Base-by-base conservation (phyloP, 2,329 filamentous ascomycete genomes). In the Fusarium fracticaudum region DNA sequence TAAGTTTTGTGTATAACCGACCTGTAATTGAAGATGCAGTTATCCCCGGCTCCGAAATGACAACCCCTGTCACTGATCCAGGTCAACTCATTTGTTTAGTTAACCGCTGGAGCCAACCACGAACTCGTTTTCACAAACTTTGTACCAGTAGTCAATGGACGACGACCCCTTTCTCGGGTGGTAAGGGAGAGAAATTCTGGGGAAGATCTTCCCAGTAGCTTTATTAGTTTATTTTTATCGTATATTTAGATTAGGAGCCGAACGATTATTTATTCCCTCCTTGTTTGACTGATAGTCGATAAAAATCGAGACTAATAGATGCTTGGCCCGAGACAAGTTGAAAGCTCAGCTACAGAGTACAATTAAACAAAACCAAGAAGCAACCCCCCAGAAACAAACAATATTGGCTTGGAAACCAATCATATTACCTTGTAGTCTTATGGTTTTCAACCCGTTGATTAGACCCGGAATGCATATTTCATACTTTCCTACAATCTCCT, bases 31-130 rank as follows among this genome's bases (percentile, higher is more conserved):
- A 60, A 72, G 64, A 55, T 65, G 45, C 60, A 59, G 58, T 47
- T 70, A 55, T 65, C 50, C 64, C 69, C 64, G 38, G 50, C 31
- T 73, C 60, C 48, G 44, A 73, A 62, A 44, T 40, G 35, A 62
- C 38, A 24, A 65, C 47, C 58, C 67, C 51, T 73, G 70, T 51
- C 50, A 55, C 31, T 58, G 29, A 69, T 58, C 69, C 43, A 57
- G 64, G 60, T 53, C 60, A 64, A 64, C 38, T 72, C 70, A 72
- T 69, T 71, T 67, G 43, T 38, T 33, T 45, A 61, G 41, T 31
- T n/a, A 40, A 33, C 43, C 24, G 26, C 24, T 31, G 43, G 26
- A 47, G 29, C 68, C 57, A 69, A 69, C 69, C 69, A 59, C 20
- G 45, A 33, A n/a, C 37, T 68, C 40, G 33, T 40, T 26, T 53